Evolutionary conservation across 140 eudicot species (phyloP).

Genomic region (Cichorium intybus): DNA sequence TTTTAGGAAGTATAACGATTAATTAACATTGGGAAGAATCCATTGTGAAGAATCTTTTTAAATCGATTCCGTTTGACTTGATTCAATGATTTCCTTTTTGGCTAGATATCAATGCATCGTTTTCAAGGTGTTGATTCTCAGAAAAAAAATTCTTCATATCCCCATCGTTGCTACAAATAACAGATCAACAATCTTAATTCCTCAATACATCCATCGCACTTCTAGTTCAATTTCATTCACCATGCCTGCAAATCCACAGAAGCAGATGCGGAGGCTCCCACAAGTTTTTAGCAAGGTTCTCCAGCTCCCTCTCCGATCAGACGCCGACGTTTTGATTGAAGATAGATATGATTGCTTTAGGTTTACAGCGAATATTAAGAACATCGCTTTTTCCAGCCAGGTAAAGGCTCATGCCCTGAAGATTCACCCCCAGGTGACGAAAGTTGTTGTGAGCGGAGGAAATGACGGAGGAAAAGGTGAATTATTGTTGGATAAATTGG

Average conservation of each 20-base stretch:
- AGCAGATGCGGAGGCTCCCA: slow-evolving; percentile 67
- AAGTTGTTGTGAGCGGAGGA: slow-evolving; percentile 46
- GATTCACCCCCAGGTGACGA: slow-evolving; percentile 63
- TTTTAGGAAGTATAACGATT: too few relatives aligned
- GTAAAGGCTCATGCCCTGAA: slow-evolving; percentile 57
- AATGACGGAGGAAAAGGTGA: slow-evolving; percentile 29
- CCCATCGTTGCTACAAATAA: slow-evolving; percentile 9
- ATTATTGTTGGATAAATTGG: slow-evolving; percentile 43
- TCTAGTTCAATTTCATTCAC: slow-evolving; percentile 4
- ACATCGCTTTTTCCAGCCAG: not conserved
- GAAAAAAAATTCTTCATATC: slow-evolving; percentile 4
- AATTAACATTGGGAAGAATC: too few relatives aligned
- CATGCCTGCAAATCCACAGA: slow-evolving; percentile 32
- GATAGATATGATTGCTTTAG: slow-evolving; percentile 40
- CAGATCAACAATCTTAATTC: slow-evolving; percentile 4
- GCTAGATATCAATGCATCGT: too few relatives aligned
- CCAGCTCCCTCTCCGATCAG: slow-evolving; percentile 70
- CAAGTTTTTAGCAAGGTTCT: slow-evolving; percentile 64
- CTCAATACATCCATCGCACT: not conserved
- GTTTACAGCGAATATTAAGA: slow-evolving; percentile 33
- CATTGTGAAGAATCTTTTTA: too few relatives aligned
- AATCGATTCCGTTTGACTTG: slow-evolving; percentile 21
- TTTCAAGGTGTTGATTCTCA: slow-evolving; percentile 18
- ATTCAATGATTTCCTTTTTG: too few relatives aligned
- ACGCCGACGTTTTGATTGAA: slow-evolving; percentile 62